Conservation (phyloP, 768 basidiomycete species). For the Phanerochaete carnosa region DNA sequence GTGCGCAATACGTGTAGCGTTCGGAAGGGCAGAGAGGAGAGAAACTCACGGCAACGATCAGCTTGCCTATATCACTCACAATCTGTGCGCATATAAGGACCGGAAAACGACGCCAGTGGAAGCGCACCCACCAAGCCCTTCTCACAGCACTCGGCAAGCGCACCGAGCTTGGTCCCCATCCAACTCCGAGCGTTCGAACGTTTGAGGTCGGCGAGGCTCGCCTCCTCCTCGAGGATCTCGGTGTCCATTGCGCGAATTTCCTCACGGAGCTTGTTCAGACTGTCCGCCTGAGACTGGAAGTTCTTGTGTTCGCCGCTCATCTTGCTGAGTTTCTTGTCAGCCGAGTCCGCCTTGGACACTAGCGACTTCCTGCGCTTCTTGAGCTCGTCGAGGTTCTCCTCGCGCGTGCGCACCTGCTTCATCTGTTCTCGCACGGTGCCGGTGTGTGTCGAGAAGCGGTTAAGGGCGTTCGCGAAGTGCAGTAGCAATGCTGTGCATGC, state of each 20-base stretch:
- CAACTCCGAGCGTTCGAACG: conserved; percentile 62
- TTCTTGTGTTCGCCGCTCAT: conserved; percentile 92
- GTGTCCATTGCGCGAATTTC: conserved; percentile 78
- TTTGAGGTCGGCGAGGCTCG: conserved; percentile 80
- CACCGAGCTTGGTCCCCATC: conserved; percentile 86
- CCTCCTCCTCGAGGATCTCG: conserved; percentile 82
- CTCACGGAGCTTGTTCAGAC: conserved; percentile 63
- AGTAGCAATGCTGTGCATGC: conserved; percentile 66
- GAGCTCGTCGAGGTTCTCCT: conserved; percentile 79
- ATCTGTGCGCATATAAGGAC: conserved; percentile 33
- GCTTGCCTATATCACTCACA: conserved; percentile 52
- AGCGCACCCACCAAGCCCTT: conserved; percentile 52
- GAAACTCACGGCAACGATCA: conserved; percentile 35
- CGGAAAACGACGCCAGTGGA: neutral
- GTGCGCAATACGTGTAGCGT: neutral
- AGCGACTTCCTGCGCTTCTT: conserved; percentile 67
- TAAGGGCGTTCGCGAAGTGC: conserved; percentile 65
- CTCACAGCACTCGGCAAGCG: conserved; percentile 78
- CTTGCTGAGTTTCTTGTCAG: conserved; percentile 85
- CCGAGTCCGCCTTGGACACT: conserved; percentile 69
- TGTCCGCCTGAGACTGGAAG: conserved; percentile 66
- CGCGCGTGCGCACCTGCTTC: conserved; percentile 80
- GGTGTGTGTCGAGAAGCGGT: conserved; percentile 69
- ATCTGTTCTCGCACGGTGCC: conserved; percentile 65
- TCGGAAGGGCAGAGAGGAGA: neutral